These are phyloP conservation scores for Penicillium paxilli DNA, from an alignment of 495 filamentous ascomycete species.

Conservation along the genomic window DNA sequence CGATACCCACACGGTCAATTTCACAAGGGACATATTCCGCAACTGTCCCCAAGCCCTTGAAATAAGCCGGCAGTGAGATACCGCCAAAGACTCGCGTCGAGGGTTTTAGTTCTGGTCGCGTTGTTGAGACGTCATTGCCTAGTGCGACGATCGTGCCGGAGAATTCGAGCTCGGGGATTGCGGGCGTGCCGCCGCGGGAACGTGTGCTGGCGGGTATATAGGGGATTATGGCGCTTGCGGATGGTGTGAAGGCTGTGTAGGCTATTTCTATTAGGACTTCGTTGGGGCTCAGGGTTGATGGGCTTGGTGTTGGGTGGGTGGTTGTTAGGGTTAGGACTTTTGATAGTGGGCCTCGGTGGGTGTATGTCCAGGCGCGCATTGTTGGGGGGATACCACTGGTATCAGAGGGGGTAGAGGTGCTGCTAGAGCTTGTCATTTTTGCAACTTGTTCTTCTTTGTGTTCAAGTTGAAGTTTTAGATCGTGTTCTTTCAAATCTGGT, in stretches of 20 bases:
- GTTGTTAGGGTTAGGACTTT: background rate
- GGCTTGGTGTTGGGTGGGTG: background rate
- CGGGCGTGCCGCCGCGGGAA: too few species aligned
- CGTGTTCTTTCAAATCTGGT: background rate
- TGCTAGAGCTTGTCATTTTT: background rate
- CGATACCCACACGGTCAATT: background rate
- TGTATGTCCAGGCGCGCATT: background rate
- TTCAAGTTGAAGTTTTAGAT: background rate
- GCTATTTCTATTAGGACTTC: background rate
- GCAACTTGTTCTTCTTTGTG: background rate
- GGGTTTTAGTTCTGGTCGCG: background rate
- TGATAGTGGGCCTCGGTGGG: background rate
- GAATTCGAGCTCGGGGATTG: background rate
- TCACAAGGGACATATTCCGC: background rate
- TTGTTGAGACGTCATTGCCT: background rate
- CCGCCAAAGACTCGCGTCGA: background rate
- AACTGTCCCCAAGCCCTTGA: background rate
- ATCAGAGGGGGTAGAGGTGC: too few species aligned
- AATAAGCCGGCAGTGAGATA: background rate
- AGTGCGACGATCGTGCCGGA: background rate
- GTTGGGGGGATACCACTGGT: constrained; percentile 4
- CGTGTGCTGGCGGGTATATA: background rate
- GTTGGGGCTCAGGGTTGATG: background rate
- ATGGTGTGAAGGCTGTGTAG: background rate
- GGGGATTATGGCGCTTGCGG: background rate